Conservation (phyloP, 192 early-diverging fungal species). For the Linderina pennispora region DNA sequence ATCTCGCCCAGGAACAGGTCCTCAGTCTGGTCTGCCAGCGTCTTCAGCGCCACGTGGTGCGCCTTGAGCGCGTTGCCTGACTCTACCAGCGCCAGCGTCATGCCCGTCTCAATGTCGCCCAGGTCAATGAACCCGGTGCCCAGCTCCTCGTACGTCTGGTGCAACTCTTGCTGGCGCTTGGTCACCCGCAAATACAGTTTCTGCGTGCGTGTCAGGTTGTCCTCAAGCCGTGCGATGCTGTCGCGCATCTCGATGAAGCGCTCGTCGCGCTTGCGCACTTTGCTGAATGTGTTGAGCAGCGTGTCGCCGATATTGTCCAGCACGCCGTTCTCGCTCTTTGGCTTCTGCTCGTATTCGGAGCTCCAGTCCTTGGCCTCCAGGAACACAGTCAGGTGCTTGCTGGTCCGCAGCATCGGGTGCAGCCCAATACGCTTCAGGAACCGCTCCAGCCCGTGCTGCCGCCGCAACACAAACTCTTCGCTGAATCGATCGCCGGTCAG, state of each 20-base stretch:
- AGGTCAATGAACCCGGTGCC: constrained; percentile 70
- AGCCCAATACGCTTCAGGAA: constrained; percentile 75
- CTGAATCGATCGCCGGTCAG: constrained; percentile 93
- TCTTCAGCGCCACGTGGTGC: constrained; percentile 59
- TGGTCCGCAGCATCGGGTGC: constrained; percentile 74
- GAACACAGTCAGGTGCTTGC: constrained; percentile 68
- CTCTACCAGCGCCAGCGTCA: constrained; percentile 67
- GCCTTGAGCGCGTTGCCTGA: constrained; percentile 69
- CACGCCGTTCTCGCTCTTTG: constrained; percentile 51
- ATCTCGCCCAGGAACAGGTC: constrained; percentile 65
- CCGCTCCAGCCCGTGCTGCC: constrained; percentile 70
- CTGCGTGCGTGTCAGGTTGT: constrained; percentile 84
- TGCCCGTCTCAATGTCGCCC: constrained; percentile 79
- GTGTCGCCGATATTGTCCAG: constrained; percentile 82
- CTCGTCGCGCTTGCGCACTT: constrained; percentile 84
- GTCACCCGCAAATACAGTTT: constrained; percentile 68
- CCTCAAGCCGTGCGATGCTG: constrained; percentile 73
- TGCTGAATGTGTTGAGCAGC: constrained; percentile 82
- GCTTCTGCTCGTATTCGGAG: constrained; percentile 49
- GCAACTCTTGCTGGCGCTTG: constrained; percentile 73
- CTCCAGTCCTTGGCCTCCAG: constrained; percentile 77
- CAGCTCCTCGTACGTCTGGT: constrained; percentile 74
- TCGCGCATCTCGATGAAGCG: constrained; percentile 80
- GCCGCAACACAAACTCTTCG: constrained; percentile 82
- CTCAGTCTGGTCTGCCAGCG: constrained; percentile 53